Conservation (phyloP, 176 grass and related monocot genomes). For the Rhynchospora tenuis region DNA sequence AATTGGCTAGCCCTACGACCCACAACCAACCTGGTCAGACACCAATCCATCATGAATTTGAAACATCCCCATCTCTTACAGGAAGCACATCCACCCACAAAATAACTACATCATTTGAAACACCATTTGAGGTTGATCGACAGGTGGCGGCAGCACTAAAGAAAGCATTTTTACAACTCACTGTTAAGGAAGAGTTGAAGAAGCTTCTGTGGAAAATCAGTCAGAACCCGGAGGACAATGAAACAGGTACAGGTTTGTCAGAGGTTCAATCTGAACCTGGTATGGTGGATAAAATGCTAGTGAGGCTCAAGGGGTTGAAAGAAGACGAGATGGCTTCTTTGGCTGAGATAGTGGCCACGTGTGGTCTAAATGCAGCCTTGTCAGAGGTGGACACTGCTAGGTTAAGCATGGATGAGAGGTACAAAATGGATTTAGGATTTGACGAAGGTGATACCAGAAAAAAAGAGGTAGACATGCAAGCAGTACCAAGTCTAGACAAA, state of each 20-base stretch:
- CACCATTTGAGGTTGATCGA: slow-evolving; percentile 84
- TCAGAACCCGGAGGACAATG: slow-evolving; percentile 66
- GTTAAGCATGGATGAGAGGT: slow-evolving; percentile 25
- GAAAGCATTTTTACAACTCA: slow-evolving; percentile 60
- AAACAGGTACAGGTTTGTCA: slow-evolving; percentile 13
- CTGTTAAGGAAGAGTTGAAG: slow-evolving; percentile 72
- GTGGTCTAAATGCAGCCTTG: slow-evolving; percentile 76
- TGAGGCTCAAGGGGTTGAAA: slow-evolving; percentile 63
- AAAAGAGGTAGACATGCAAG: slow-evolving; percentile 31
- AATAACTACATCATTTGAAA: slow-evolving; percentile 82
- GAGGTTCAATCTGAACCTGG: slow-evolving; percentile 27
- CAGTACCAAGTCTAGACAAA: slow-evolving; percentile 80
- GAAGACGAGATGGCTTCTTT: slow-evolving; percentile 85
- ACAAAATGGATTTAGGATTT: slow-evolving; percentile 11
- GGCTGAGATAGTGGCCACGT: slow-evolving; percentile 82
- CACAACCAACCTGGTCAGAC: background rate
- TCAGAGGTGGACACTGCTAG: slow-evolving; percentile 46
- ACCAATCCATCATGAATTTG: slow-evolving; percentile 46
- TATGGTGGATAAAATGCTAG: slow-evolving; percentile 58
- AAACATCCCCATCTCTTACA: slow-evolving; percentile 43
- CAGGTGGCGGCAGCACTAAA: slow-evolving; percentile 82
- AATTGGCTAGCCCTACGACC: background rate
- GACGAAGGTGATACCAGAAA: slow-evolving; percentile 18
- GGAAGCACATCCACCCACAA: slow-evolving; percentile 63
- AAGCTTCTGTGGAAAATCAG: slow-evolving; percentile 65